phyloP scores from a whole-genome alignment of 208 protist genomes.

The Naegleria lovaniensis region DNA sequence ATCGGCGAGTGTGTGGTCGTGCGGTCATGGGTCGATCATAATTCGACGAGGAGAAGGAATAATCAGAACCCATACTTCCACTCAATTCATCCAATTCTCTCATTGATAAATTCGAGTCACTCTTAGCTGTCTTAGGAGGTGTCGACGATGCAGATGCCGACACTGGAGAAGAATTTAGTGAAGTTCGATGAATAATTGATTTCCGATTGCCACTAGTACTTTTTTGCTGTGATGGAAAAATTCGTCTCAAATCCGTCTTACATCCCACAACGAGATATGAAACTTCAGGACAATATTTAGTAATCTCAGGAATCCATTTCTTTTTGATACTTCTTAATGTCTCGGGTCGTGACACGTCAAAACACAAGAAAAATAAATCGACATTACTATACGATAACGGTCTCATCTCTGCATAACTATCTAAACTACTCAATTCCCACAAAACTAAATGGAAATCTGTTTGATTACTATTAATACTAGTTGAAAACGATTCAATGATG shows the following conservation, averaged over 20 bases:
- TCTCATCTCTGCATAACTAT: slow-evolving; percentile 72
- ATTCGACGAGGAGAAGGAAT: background rate
- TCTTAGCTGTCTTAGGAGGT: too few relatives aligned
- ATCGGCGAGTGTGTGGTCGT: too few relatives aligned
- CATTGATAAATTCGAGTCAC: background rate
- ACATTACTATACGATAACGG: slow-evolving; percentile 63
- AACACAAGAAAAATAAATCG: slow-evolving; percentile 71
- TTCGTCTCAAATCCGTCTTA: slow-evolving; percentile 67
- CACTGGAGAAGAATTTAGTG: too few relatives aligned
- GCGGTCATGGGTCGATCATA: background rate
- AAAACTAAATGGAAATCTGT: slow-evolving; percentile 53
- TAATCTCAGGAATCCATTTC: slow-evolving; percentile 62
- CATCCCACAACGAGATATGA: slow-evolving; percentile 79
- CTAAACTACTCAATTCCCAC: slow-evolving; percentile 72
- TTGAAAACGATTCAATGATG: slow-evolving; percentile 75
- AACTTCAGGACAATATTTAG: slow-evolving; percentile 53
- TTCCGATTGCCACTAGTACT: background rate
- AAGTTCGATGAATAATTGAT: too few relatives aligned
- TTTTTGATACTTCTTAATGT: slow-evolving; percentile 60
- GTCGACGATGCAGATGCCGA: too few relatives aligned
- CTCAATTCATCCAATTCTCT: background rate
- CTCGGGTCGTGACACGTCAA: slow-evolving; percentile 51
- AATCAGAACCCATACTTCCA: background rate
- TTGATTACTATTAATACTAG: slow-evolving; percentile 58
- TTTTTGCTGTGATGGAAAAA: background rate